phyloP scores from a whole-genome alignment of 2,329 filamentous ascomycete species.

The Venturia oleaginea region DNA sequence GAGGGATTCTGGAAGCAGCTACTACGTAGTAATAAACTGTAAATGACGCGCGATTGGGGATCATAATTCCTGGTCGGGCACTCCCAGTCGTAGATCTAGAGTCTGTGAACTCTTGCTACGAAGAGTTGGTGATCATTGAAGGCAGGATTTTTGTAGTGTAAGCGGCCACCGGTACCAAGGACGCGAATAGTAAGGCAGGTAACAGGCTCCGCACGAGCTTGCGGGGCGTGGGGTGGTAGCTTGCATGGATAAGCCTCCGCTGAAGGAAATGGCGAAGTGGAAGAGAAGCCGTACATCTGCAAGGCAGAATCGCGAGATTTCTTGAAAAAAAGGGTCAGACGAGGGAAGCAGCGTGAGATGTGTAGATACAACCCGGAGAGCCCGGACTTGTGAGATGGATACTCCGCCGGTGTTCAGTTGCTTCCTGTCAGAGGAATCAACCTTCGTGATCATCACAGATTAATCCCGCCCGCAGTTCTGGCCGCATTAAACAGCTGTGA shows the following conservation, averaged over 20 bases:
- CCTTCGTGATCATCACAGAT: not conserved
- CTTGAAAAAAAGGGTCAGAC: not conserved
- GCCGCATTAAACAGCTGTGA: not conserved
- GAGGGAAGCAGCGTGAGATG: not conserved
- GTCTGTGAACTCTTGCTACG: not conserved
- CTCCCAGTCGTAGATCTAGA: not conserved
- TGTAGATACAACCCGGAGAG: not conserved
- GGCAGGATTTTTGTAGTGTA: not conserved
- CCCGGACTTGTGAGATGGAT: not conserved
- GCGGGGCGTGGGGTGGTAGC: not conserved
- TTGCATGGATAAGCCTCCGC: constrained; percentile 5
- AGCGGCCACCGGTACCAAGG: not conserved
- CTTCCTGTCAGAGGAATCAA: not conserved
- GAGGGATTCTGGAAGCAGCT: not conserved
- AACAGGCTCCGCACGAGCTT: not conserved
- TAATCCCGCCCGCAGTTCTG: not conserved
- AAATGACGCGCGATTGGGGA: not conserved
- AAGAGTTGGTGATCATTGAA: not conserved
- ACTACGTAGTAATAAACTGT: too few relatives aligned
- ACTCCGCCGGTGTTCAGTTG: not conserved
- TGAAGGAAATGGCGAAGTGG: not conserved
- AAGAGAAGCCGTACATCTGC: not conserved
- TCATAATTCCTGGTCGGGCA: not conserved
- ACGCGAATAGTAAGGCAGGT: not conserved
- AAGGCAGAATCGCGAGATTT: not conserved